Base-by-base conservation (phyloP, 352 stramenopile genomes). In the Phytophthora colocasiae region DNA sequence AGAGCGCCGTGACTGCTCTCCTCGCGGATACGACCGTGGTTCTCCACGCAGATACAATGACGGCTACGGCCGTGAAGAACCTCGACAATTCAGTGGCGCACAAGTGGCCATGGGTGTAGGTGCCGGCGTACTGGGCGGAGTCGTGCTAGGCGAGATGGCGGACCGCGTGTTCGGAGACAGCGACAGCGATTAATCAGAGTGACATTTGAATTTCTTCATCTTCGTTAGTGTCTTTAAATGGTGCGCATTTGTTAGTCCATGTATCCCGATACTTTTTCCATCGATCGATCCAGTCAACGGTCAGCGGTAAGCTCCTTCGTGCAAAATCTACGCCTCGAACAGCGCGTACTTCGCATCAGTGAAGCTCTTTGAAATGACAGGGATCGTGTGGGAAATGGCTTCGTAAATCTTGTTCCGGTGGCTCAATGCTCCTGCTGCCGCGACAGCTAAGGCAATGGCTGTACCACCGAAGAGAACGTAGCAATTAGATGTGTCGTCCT, bases 101-200 rank as follows among this genome's bases (percentile, higher is more conserved):
- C 53, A 83, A 24, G 74, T 92, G 62, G 87, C 85, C 9, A 75
- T 96, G 50, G 87, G 87, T 22, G 77, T 92, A 24, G 87, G 85
- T 26, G 85, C 81, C 4, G 85, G 85, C 54, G 66, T 94, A 14
- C 64, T 92, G 32, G 87, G 87, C 40, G 87, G 87, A 11, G 67
- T 93, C 62, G 50, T 96, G 24, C 75, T 96, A 0, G 87, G 85
- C n/a, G 85, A 92, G 61, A 71, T 75, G 10, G 59, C 91, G 26
- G 81, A 90, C n/a, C 31, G 31, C 9, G 31, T 36, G 8, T 36
- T 36, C 31, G 31, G 31, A 36, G 31, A 36, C 9, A 36, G 8
- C 31, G 31, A 36, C 9, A 36, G 31, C 31, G 31, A 36, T 36
- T 36, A 36, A 14, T 36, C 31, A 11, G 31, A 36, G 31, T 14